A percentile compares a stretch with the other conserved stretches of the same genome.
phyloP scores from a whole-genome alignment of 148 eudicot species.

The Diospyros lotus region DNA sequence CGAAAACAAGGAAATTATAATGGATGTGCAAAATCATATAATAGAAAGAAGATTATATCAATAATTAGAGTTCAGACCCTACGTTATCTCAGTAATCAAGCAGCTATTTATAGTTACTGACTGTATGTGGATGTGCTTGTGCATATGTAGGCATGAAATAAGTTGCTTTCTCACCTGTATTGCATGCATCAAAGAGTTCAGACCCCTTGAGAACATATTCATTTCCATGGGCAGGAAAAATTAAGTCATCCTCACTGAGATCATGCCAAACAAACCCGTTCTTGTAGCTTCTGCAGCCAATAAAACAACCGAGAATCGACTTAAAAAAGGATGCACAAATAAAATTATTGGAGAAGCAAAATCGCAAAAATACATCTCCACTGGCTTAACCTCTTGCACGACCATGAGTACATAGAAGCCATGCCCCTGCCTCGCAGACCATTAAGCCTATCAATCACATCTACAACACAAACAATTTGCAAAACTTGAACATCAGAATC shows the following conservation, averaged over 20 bases:
- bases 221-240: slow-evolving; percentile 76
- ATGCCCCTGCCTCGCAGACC: slow-evolving; percentile 81
- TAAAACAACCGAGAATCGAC: slow-evolving; percentile 2
- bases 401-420: slow-evolving; percentile 95
- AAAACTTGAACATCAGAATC: slow-evolving; percentile 3
- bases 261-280: slow-evolving; percentile 98
- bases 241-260: slow-evolving; percentile 79
- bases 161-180: slow-evolving; percentile 35
- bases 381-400: slow-evolving; percentile 80
- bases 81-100: too few relatives aligned
- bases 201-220: slow-evolving; percentile 97
- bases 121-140: too few relatives aligned
- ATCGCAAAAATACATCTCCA: not conserved
- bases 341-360: not conserved
- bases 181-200: slow-evolving; percentile 64
- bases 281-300: slow-evolving; percentile 74
- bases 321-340: not conserved
- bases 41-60: too few relatives aligned
- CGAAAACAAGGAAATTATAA: too few relatives aligned
- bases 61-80: too few relatives aligned
- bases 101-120: too few relatives aligned
- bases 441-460: slow-evolving; percentile 83
- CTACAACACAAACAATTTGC: slow-evolving; percentile 30
- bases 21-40: too few relatives aligned
- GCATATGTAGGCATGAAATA: not conserved